Conservation (phyloP, 345 rosid genomes). For the Citrus reticulata region DNA sequence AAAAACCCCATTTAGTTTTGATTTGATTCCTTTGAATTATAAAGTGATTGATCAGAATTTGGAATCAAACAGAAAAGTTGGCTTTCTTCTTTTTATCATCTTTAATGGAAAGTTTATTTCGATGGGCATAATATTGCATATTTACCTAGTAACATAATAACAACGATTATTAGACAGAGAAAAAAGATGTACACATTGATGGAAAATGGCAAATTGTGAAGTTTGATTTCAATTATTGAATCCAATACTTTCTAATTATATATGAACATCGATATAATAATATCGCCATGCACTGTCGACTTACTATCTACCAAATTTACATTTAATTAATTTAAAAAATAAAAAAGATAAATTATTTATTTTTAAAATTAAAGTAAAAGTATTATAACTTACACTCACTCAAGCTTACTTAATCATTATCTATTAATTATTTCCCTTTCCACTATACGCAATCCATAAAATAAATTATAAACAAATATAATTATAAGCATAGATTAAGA, state of each 20-base stretch:
- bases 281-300: neutral
- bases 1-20: neutral
- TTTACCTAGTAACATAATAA: too few species aligned
- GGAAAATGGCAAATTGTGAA: neutral
- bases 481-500: neutral
- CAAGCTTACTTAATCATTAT: neutral
- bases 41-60: neutral
- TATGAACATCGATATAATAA: neutral
- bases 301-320: neutral
- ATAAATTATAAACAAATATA: neutral
- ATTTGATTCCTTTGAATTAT: neutral
- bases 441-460: neutral
- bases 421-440: neutral
- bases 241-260: neutral
- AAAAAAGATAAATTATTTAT: too few species aligned
- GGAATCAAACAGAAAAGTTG: neutral
- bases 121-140: too few species aligned
- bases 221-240: neutral
- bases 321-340: neutral
- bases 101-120: neutral
- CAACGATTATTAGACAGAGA: too few species aligned
- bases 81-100: neutral
- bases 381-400: neutral
- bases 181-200: too few species aligned
- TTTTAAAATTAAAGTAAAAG: too few species aligned